Base-by-base conservation (phyloP, 805 yeast species). In the Saturnispora hagleri region DNA sequence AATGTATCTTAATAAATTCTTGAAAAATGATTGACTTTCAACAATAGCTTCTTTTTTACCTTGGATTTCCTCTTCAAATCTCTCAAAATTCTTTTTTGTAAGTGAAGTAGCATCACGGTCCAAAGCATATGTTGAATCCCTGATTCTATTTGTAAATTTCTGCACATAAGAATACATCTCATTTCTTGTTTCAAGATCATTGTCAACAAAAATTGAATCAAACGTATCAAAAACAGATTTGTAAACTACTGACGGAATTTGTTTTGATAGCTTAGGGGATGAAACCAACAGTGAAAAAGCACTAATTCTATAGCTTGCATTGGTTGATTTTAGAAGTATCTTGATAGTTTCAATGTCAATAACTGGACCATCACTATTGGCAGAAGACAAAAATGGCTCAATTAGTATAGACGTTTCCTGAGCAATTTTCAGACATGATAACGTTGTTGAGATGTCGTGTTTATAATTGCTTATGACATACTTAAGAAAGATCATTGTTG, bases 101-200 rank as follows among this genome's bases (percentile, higher is more conserved):
- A 75, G 57, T 52, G 76, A 75, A n/a, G 60, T 64, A 0, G 71
- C 67, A 47, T 81, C 84, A 59, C 87, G 74, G 22, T 74, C 61
- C 26, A 79, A 57, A 0, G 81, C 76, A 62, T 84, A 81, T 1
- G 84, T 67, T 0, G 90, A 85, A 50, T 84, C 93, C 57, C 86
- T 74, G 17, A 86, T 65, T 57, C 97, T 72, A 28, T 74, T 64
- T 12, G 88, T 61, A 56, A 89, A 82, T 51, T 75, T 79, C 51
- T 83, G 75, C 52, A 89, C 66, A 17, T 79, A 60, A 3, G 91
- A 81, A 27, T 73, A 71, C 48, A 86, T 79, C 45, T 79, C 81
- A 56, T 82, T 82, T 60, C 97, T 72, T 1, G 78, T 72, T 54
- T 85, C 90, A 15, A 87, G 73, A 51, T 83, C 80, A 18, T 77